Evolutionary conservation across 2,329 filamentous ascomycete genomes (phyloP).

Genomic region (Cryphonectria parasitica): DNA sequence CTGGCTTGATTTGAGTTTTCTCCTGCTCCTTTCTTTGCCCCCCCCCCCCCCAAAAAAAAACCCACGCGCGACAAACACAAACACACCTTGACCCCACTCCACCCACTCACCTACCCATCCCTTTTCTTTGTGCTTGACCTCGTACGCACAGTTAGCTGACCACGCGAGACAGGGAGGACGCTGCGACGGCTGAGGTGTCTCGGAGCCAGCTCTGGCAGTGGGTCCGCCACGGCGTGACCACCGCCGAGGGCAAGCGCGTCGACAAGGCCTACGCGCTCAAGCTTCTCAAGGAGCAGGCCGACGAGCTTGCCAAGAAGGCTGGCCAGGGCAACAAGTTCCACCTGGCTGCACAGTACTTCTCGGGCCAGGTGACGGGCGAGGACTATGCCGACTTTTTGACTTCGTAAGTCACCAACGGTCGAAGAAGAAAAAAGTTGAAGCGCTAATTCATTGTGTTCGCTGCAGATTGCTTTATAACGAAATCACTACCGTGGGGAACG

Average conservation of each 20-base stretch:
- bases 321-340: slow-evolving; percentile 90
- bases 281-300: slow-evolving; percentile 83
- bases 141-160: neutral
- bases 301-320: slow-evolving; percentile 73
- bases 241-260: slow-evolving; percentile 86
- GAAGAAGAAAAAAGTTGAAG: neutral
- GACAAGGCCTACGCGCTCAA: slow-evolving; percentile 90
- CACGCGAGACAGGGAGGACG: slow-evolving; percentile 70
- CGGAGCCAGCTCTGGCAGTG: slow-evolving; percentile 97
- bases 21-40: too few species aligned
- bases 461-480: slow-evolving; percentile 81
- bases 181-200: slow-evolving; percentile 94
- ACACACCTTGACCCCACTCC: neutral
- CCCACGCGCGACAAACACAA: too few species aligned
- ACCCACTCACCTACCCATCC: neutral
- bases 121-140: neutral
- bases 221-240: slow-evolving; percentile 74
- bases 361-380: slow-evolving; percentile 90
- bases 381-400: slow-evolving; percentile 98
- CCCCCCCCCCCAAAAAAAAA: too few species aligned
- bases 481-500: slow-evolving; percentile 74
- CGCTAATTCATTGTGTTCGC: slow-evolving; percentile 4
- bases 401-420: slow-evolving; percentile 54
- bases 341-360: slow-evolving; percentile 90
- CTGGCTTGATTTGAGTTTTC: neutral